phyloP scores from a whole-genome alignment of 2,329 filamentous ascomycete species.

The Stagonosporopsis cucurbitacearum region DNA sequence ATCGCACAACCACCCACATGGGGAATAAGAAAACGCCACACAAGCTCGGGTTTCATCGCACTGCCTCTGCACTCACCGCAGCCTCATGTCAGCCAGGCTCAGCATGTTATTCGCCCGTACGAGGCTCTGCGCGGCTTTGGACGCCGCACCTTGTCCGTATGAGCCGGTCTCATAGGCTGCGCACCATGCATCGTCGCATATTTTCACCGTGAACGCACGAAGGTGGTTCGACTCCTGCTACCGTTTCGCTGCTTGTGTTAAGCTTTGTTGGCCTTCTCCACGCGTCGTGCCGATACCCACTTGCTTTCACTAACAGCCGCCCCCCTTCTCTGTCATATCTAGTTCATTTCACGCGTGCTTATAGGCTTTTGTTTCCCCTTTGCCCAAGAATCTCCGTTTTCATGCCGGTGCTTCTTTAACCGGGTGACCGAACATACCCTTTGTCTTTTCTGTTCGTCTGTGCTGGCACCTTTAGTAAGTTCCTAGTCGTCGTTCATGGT shows the following conservation, averaged over 20 bases:
- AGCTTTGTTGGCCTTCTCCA: conserved; percentile 35
- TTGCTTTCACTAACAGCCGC: conserved; percentile 31
- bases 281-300: conserved; percentile 39
- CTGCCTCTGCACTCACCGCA: conserved; percentile 19
- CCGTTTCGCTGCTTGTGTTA: conserved; percentile 40
- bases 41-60: conserved; percentile 40
- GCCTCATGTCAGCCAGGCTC: conserved; percentile 22
- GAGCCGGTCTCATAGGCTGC: conserved; percentile 38
- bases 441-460: conserved; percentile 45
- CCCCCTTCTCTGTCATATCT: conserved; percentile 26
- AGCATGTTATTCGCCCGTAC: conserved; percentile 34
- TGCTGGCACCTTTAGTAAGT: conserved; percentile 50
- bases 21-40: conserved; percentile 32
- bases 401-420: conserved; percentile 50
- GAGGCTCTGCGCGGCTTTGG: conserved; percentile 23
- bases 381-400: conserved; percentile 41
- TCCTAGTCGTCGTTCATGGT: conserved; percentile 8
- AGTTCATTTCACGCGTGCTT: conserved; percentile 38
- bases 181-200: conserved; percentile 41
- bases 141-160: conserved; percentile 36
- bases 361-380: conserved; percentile 49
- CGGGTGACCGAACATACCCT: conserved; percentile 37
- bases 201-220: conserved; percentile 30
- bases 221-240: conserved; percentile 47
- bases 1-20: conserved; percentile 24